Percentiles rank a stretch among this genome's conserved stretches.
phyloP scores from a whole-genome alignment of 2,329 filamentous ascomycete genomes.

The Neofusicoccum ribis region DNA sequence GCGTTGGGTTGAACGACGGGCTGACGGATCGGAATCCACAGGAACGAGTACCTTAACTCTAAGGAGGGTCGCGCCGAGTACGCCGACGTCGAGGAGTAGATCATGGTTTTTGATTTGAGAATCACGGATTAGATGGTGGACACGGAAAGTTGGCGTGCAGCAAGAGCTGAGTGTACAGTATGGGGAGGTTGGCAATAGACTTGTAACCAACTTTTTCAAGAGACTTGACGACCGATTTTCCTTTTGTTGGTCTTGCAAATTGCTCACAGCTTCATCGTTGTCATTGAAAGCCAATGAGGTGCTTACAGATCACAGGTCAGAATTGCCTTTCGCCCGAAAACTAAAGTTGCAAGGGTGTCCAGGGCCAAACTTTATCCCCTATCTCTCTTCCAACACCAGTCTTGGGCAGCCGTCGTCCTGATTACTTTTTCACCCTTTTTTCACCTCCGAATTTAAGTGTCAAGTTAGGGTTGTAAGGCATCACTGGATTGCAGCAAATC shows the following conservation, averaged over 20 bases:
- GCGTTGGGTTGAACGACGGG: not conserved
- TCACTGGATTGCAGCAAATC: too few species aligned
- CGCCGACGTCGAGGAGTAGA: conserved; percentile 42
- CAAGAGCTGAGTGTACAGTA: conserved; percentile 14
- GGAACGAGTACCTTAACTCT: conserved; percentile 80
- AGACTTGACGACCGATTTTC: not conserved
- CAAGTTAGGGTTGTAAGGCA: too few species aligned
- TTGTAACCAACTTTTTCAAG: conserved; percentile 14
- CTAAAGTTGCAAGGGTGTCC: not conserved
- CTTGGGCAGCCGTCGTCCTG: too few species aligned
- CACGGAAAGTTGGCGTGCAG: not conserved
- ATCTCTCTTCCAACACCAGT: too few species aligned
- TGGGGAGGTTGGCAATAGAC: conserved; percentile 9
- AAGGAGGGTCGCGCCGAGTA: conserved; percentile 67
- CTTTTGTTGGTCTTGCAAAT: not conserved
- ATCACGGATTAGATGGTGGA: not conserved
- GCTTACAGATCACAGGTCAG: not conserved
- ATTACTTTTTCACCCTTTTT: too few species aligned
- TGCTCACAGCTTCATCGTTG: not conserved
- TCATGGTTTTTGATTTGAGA: not conserved
- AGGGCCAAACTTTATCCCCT: not conserved
- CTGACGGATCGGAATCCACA: conserved; percentile 34
- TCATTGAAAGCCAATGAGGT: not conserved
- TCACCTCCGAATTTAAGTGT: too few species aligned
- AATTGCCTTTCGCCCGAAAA: not conserved